Percentiles rank a stretch among this genome's conserved stretches.
Evolutionary conservation across 257 asterid genomes (phyloP).

Genomic region (Solanum sejunctum): DNA sequence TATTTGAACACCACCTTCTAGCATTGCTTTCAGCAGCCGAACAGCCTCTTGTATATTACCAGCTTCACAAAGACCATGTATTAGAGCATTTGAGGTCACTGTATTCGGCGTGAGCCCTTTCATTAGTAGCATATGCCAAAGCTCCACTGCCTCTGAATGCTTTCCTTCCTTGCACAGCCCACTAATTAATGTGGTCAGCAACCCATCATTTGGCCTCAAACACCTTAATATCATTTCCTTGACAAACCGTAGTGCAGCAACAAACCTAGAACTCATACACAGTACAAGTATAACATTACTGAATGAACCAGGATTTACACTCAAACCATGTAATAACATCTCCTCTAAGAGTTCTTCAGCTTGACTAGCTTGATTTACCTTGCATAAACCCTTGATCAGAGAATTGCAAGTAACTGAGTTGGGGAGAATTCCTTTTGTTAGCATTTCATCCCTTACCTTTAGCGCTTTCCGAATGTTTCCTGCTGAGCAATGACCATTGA

Average conservation of each 20-base stretch:
- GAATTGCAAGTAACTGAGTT: slow-evolving; percentile 55
- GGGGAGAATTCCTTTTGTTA: slow-evolving; percentile 29
- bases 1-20: slow-evolving; percentile 24
- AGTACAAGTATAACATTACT: slow-evolving; percentile 34
- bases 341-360: slow-evolving; percentile 44
- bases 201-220: slow-evolving; percentile 41
- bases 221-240: slow-evolving; percentile 46
- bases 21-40: slow-evolving; percentile 37
- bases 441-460: slow-evolving; percentile 54
- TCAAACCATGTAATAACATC: slow-evolving; percentile 41
- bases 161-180: slow-evolving; percentile 59
- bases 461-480: slow-evolving; percentile 47
- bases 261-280: slow-evolving; percentile 31
- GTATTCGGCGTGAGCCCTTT: slow-evolving; percentile 48
- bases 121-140: slow-evolving; percentile 37
- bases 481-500: slow-evolving; percentile 56
- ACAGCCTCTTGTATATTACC: slow-evolving; percentile 49
- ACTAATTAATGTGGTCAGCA: slow-evolving; percentile 56
- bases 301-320: slow-evolving; percentile 37
- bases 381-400: slow-evolving; percentile 53
- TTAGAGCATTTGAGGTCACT: slow-evolving; percentile 66
- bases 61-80: slow-evolving; percentile 52
- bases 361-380: slow-evolving; percentile 40
- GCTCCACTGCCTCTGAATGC: slow-evolving; percentile 56
- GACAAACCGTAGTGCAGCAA: slow-evolving; percentile 37